These are phyloP conservation scores for Fusarium continuum DNA, from an alignment of 2,329 filamentous ascomycete species.

Conservation along the genomic window DNA sequence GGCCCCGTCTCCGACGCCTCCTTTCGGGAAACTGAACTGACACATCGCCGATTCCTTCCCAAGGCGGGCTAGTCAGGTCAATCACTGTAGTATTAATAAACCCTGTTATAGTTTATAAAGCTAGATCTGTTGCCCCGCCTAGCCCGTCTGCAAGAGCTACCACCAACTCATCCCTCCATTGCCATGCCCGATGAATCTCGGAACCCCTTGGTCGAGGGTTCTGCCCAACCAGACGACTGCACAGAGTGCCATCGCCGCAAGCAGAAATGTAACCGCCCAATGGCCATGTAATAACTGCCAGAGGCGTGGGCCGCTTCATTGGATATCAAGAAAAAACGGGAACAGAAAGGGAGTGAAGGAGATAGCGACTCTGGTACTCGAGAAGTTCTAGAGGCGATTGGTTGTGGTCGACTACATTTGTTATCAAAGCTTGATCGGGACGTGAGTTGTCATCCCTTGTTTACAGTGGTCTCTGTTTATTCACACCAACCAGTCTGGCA, in stretches of 20 bases:
- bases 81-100: slow-evolving; percentile 9
- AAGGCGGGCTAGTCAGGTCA: not conserved
- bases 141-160: not conserved
- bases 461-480: too few relatives aligned
- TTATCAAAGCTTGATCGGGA: slow-evolving; percentile 22
- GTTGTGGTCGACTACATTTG: slow-evolving; percentile 17
- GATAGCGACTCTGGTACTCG: slow-evolving; percentile 19
- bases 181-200: slow-evolving; percentile 25
- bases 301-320: slow-evolving; percentile 21
- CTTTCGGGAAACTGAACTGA: too few relatives aligned
- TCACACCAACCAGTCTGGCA: not conserved
- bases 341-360: not conserved
- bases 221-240: slow-evolving; percentile 2
- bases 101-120: too few relatives aligned
- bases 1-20: not conserved
- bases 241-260: slow-evolving; percentile 24
- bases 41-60: not conserved
- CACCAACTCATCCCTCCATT: not conserved
- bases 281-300: slow-evolving; percentile 23
- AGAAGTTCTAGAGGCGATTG: slow-evolving; percentile 21
- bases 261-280: slow-evolving; percentile 24
- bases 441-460: not conserved
- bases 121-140: slow-evolving; percentile 6
- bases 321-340: slow-evolving; percentile 21
- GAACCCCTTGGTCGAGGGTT: not conserved